Percentiles rank a stretch among this genome's conserved stretches.
These are phyloP conservation scores for Bipolaris cookei DNA, from an alignment of 2,329 filamentous ascomycete species.

Conservation along the genomic window DNA sequence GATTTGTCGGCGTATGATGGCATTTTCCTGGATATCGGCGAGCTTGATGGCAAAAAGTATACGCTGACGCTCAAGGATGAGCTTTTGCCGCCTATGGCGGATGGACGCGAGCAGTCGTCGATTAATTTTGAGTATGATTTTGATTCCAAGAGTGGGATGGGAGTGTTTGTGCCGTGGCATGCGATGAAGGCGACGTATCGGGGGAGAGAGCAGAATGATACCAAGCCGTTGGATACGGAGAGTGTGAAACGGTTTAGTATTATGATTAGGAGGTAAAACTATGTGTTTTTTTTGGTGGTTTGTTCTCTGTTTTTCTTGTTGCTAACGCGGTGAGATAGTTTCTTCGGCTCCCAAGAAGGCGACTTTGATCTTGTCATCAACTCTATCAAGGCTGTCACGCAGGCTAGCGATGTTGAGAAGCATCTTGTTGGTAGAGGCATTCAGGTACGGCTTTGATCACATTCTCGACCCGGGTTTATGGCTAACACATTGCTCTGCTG, in stretches of 20 bases:
- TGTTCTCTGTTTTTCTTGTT: too few relatives aligned
- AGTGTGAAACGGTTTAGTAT: constrained; percentile 71
- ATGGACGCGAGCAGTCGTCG: constrained; percentile 73
- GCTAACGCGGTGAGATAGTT: constrained; percentile 58
- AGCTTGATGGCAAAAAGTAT: constrained; percentile 70
- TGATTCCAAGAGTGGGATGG: constrained; percentile 22
- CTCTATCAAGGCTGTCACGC: constrained; percentile 59
- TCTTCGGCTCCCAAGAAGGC: constrained; percentile 76
- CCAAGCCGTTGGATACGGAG: constrained; percentile 63
- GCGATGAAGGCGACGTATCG: constrained; percentile 75
- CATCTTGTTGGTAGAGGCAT: constrained; percentile 14
- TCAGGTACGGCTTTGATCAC: constrained; percentile 16
- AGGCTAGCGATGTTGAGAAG: constrained; percentile 36
- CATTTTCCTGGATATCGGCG: constrained; percentile 60
- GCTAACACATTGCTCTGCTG: constrained; percentile 11
- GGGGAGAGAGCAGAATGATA: constrained; percentile 68
- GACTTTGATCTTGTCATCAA: constrained; percentile 65
- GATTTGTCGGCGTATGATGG: constrained; percentile 70
- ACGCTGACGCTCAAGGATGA: constrained; percentile 78
- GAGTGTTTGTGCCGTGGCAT: constrained; percentile 66
- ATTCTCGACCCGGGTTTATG: background rate
- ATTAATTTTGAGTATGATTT: constrained; percentile 70
- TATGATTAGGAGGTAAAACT: constrained; percentile 77
- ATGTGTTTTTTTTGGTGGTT: background rate
- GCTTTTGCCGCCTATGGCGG: constrained; percentile 61